Base-by-base conservation (phyloP, 192 early-diverging fungal species). In the Linnemannia exigua region DNA sequence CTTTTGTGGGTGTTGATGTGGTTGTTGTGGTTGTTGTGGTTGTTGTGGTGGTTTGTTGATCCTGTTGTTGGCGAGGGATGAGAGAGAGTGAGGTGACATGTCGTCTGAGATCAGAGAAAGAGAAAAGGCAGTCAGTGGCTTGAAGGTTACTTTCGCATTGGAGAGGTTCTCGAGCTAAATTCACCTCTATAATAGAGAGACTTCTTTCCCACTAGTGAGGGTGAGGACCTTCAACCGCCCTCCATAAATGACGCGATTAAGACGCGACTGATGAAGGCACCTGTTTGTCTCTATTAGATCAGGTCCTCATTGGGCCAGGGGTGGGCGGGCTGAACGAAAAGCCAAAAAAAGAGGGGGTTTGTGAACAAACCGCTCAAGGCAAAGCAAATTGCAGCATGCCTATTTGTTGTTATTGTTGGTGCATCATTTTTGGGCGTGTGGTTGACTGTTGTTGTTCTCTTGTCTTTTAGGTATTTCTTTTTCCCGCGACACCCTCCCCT, bases 401-500 rank as follows among this genome's bases (percentile, higher is more conserved):
- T 25, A 1, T n/a, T 15, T 63, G 28, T 28, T 2, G 14, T 31
- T 63, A n/a, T n/a, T 12, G 12, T 31, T 44, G 41, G 41, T 44
- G 9, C 9, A 44, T 31, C 8, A 11, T 15, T 63, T 63, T 31
- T 63, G 58, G 58, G 58, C 11, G 28, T 63, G 28, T 1, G 58
- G n/a, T n/a, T n/a, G n/a, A n/a, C n/a, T n/a, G n/a, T n/a, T n/a
- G n/a, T n/a, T n/a, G n/a, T n/a, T 15, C 28, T 11, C 1, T 63
- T 50, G 1, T 5, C 17, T 50, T 15, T 31, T 12, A 31, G 41
- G 5, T 44, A 44, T 44, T 15, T 63, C 12, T 63, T 63, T 61
- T 61, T 61, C 58, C 58, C 58, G 58, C 58, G 58, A 63, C 58
- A 63, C 20, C 52, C 58, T 15, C 58, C 28, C 58, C 58, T 63